Evolutionary conservation across 768 basidiomycete species (phyloP).

Genomic region (Lentinus brumalis): DNA sequence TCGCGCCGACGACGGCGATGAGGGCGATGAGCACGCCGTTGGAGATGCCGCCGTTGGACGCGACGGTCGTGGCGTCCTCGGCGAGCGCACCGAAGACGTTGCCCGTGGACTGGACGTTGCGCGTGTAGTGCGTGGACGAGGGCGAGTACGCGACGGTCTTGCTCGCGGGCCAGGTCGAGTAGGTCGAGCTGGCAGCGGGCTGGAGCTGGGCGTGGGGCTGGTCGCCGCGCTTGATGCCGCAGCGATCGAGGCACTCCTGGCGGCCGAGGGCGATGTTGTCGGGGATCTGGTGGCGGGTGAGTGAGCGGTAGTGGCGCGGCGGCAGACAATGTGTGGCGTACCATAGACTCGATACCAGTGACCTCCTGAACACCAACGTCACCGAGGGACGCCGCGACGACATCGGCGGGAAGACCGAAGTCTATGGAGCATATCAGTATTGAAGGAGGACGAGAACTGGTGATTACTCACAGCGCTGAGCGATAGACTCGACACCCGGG

Average conservation of each 20-base stretch:
- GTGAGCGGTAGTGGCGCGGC: neutral
- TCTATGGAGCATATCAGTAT: conserved; percentile 6
- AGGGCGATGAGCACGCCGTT: conserved; percentile 21
- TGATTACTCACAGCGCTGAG: conserved; percentile 30
- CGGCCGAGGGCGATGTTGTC: conserved; percentile 33
- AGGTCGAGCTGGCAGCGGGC: conserved; percentile 27
- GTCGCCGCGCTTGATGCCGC: conserved; percentile 25
- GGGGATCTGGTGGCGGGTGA: conserved; percentile 25
- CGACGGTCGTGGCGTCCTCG: conserved; percentile 10
- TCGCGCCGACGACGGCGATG: conserved; percentile 22
- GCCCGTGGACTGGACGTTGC: conserved; percentile 12
- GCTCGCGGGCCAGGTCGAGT: conserved; percentile 8
- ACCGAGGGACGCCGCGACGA: conserved; percentile 32
- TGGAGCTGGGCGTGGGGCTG: conserved; percentile 33
- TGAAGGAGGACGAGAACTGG: neutral
- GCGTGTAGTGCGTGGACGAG: conserved; percentile 19
- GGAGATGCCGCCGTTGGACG: conserved; percentile 7
- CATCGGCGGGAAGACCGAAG: conserved; percentile 32
- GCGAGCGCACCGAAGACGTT: conserved; percentile 21
- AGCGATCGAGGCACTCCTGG: conserved; percentile 30
- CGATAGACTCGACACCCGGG: conserved; percentile 28
- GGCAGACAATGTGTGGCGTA: conserved; percentile 2
- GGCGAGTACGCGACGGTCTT: conserved; percentile 2
- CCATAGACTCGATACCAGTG: conserved; percentile 26
- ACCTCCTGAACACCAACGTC: conserved; percentile 33